These are phyloP conservation scores for Capronia americana DNA, from an alignment of 2,329 filamentous ascomycete genomes.

Conservation along the genomic window DNA sequence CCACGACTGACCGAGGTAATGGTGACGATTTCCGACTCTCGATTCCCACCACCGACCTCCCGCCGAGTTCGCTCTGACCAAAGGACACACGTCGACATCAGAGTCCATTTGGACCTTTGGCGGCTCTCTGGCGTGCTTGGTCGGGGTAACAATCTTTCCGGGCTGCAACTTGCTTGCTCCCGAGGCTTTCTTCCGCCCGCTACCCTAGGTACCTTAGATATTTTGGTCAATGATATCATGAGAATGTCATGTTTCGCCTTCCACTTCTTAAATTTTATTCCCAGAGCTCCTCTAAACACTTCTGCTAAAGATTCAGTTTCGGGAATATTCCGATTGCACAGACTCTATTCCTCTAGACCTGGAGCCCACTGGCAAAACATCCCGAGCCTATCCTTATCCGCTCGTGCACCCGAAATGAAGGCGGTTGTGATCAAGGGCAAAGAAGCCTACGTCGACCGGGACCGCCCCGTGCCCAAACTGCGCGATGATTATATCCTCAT, in stretches of 20 bases:
- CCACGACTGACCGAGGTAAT: background rate
- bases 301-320: background rate
- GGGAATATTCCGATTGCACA: background rate
- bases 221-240: constrained; percentile 22
- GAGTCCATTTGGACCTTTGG: background rate
- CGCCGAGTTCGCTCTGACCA: background rate
- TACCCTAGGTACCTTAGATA: constrained; percentile 6
- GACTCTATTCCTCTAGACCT: background rate
- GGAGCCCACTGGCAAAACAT: background rate
- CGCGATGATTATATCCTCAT: constrained; percentile 54
- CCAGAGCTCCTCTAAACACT: background rate
- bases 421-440: constrained; percentile 34
- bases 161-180: background rate
- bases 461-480: constrained; percentile 38
- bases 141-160: background rate
- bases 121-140: background rate
- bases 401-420: constrained; percentile 27
- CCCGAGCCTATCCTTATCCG: background rate
- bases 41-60: background rate
- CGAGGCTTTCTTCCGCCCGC: background rate
- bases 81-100: background rate
- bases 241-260: constrained; percentile 11
- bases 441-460: constrained; percentile 40
- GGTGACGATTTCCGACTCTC: background rate
- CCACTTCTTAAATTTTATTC: background rate